Conservation (phyloP, 495 filamentous ascomycete species). For the Jackrogersella multiformis region DNA sequence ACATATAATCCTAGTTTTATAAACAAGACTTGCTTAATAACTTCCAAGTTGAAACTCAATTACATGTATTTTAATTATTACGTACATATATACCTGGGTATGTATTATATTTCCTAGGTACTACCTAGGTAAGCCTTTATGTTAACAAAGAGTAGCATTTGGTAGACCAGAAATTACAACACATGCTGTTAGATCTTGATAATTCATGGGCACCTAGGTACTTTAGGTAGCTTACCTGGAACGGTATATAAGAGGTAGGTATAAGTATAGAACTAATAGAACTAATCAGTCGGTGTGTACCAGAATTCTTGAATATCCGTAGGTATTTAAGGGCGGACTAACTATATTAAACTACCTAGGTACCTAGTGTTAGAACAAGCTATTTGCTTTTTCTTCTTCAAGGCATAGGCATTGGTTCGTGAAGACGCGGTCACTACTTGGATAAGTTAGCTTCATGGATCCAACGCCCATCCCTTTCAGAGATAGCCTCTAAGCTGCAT, state of each 20-base stretch:
- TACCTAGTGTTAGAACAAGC: not conserved
- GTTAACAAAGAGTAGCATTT: not conserved
- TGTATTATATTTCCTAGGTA: not conserved
- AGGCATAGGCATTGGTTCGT: not conserved
- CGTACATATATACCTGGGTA: not conserved
- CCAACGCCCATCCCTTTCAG: not conserved
- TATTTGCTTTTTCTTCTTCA: conserved; percentile 14
- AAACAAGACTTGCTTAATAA: conserved; percentile 21
- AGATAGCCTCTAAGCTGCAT: not conserved
- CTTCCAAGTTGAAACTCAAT: no score
- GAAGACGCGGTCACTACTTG: not conserved
- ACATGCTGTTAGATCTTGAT: not conserved
- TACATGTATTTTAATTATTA: no score
- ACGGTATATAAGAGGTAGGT: not conserved
- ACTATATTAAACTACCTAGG: not conserved
- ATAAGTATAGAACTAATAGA: not conserved
- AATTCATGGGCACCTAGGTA: no score
- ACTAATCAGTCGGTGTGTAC: no score
- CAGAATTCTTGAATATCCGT: no score
- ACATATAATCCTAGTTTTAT: conserved; percentile 1
- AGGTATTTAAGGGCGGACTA: not conserved
- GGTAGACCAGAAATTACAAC: not conserved
- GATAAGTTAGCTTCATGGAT: not conserved
- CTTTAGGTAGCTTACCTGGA: no score
- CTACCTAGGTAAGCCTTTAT: conserved; percentile 2